phyloP scores from a whole-genome alignment of 176 grass and related monocot genomes.

The Rhynchospora tenuis region DNA sequence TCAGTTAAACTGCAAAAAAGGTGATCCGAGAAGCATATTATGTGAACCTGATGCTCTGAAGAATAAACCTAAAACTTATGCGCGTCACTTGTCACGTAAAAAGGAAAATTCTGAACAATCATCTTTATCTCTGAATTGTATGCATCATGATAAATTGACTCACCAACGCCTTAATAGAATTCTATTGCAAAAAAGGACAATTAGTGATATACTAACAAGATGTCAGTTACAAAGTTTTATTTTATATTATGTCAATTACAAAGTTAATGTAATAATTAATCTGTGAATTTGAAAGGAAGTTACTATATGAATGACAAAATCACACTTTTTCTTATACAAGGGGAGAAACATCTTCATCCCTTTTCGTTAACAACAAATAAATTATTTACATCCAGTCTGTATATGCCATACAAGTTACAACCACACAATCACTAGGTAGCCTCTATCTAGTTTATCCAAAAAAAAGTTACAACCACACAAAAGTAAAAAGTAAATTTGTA shows the following conservation, averaged over 20 bases:
- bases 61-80: not conserved
- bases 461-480: too few species aligned
- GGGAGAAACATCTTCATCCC: too few species aligned
- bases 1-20: not conserved
- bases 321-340: not conserved
- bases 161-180: not conserved
- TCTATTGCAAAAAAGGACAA: not conserved
- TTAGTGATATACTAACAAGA: not conserved
- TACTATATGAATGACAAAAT: not conserved
- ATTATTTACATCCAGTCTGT: too few species aligned
- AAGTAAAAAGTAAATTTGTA: too few species aligned
- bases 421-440: too few species aligned
- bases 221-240: not conserved
- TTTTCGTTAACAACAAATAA: too few species aligned
- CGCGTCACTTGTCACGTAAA: not conserved
- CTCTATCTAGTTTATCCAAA: too few species aligned
- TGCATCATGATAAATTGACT: not conserved
- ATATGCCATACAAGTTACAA: too few species aligned
- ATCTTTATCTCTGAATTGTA: not conserved
- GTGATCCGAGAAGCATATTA: not conserved
- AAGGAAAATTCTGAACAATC: not conserved
- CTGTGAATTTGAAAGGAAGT: not conserved
- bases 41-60: not conserved
- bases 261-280: not conserved
- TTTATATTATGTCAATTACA: not conserved